phyloP scores from a whole-genome alignment of 139 green algal genomes.

The Zygnema circumcarinatum region DNA sequence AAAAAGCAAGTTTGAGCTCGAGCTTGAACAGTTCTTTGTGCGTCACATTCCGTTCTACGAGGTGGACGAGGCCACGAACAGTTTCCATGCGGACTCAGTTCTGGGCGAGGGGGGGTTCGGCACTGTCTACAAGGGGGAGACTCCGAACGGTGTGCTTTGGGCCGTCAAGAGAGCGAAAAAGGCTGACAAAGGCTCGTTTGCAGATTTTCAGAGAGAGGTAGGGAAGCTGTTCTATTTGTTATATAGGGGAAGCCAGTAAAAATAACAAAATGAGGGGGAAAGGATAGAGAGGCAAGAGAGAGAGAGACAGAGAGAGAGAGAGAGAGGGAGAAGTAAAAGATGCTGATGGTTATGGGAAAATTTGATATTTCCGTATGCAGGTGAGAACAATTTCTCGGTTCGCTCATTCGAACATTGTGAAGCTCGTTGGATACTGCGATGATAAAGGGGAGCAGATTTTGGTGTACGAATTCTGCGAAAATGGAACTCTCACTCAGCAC shows the following conservation, averaged over 20 bases:
- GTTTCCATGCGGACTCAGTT: background rate
- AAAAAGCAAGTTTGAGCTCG: background rate
- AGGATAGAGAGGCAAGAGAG: no score
- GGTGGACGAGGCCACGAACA: constrained; percentile 17
- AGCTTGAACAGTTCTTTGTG: background rate
- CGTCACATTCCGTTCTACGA: constrained; percentile 8
- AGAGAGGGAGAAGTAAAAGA: no score
- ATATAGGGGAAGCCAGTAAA: no score
- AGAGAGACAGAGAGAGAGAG: no score
- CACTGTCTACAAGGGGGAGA: constrained; percentile 26
- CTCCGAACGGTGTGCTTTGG: constrained; percentile 11
- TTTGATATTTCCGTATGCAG: constrained; percentile 5
- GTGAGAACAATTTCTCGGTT: constrained; percentile 10
- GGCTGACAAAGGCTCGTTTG: background rate
- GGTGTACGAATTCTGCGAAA: constrained; percentile 36
- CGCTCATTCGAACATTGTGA: constrained; percentile 14
- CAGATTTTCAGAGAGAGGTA: constrained; percentile 5
- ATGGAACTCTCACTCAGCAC: constrained; percentile 13
- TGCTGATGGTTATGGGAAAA: no score
- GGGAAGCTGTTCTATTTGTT: no score
- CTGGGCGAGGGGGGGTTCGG: constrained; percentile 33
- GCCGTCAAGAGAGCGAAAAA: constrained; percentile 27
- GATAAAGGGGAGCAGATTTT: constrained; percentile 23
- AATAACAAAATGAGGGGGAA: no score
- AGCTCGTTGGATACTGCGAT: constrained; percentile 28